phyloP scores from a whole-genome alignment of 2,329 filamentous ascomycete genomes.

The Phialophora tarda region DNA sequence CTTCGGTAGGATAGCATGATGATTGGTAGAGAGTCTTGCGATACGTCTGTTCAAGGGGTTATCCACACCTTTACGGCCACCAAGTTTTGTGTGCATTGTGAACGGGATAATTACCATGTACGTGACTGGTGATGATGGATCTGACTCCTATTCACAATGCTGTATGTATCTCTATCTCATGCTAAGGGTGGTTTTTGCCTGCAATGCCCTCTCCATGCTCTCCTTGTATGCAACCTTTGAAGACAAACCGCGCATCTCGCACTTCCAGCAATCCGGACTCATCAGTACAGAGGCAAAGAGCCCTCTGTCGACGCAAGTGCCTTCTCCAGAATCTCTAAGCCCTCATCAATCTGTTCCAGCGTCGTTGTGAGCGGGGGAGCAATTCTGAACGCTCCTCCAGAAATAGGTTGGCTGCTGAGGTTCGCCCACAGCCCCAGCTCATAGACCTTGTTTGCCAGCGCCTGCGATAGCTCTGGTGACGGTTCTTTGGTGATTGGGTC shows the following conservation, averaged over 20 bases:
- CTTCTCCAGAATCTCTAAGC: conserved; percentile 23
- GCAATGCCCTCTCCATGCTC: neutral
- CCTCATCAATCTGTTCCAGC: conserved; percentile 20
- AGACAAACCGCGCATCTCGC: neutral
- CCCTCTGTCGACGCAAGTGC: neutral
- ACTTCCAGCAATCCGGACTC: neutral
- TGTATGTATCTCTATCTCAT: conserved; percentile 9
- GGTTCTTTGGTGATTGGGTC: conserved; percentile 57
- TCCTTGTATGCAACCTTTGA: neutral
- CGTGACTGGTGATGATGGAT: neutral
- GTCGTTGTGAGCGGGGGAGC: conserved; percentile 54
- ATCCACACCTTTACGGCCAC: neutral
- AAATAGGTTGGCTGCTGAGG: conserved; percentile 61
- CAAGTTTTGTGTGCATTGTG: neutral
- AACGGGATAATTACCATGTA: neutral
- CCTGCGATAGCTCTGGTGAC: conserved; percentile 54
- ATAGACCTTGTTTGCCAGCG: conserved; percentile 55
- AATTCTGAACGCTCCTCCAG: conserved; percentile 62
- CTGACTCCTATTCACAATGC: conserved; percentile 3
- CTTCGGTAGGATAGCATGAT: neutral
- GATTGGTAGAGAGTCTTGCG: conserved; percentile 1
- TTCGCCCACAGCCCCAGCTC: conserved; percentile 53
- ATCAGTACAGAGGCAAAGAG: conserved; percentile 2
- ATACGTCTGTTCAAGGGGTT: neutral
- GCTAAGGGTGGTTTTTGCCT: conserved; percentile 3